Conservation (phyloP, 805 yeast species). For the Starmerella sirachaensis region DNA sequence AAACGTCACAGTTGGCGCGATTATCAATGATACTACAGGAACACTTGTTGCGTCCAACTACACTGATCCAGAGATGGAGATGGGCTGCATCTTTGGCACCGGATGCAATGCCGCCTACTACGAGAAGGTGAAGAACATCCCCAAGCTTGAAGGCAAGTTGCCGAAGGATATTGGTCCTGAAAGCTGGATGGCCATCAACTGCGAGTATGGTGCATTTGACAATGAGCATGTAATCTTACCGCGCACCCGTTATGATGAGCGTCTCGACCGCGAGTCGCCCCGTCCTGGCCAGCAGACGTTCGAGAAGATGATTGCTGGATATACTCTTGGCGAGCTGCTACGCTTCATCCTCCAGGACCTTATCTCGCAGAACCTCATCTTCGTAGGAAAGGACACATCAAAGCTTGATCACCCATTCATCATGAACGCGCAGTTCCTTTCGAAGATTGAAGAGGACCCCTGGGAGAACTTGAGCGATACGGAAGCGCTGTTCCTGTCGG, state of each 20-base stretch:
- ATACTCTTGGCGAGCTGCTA: slow-evolving; percentile 84
- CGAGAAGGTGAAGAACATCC: slow-evolving; percentile 59
- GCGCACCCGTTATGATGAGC: slow-evolving; percentile 75
- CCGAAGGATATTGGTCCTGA: slow-evolving; percentile 50
- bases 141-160: slow-evolving; percentile 65
- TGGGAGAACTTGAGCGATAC: slow-evolving; percentile 72
- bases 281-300: slow-evolving; percentile 93
- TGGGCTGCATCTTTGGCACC: slow-evolving; percentile 95
- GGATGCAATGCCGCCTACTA: slow-evolving; percentile 97
- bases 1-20: slow-evolving; percentile 79
- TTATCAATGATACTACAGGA: slow-evolving; percentile 95
- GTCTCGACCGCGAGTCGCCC: slow-evolving; percentile 75
- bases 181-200: slow-evolving; percentile 87
- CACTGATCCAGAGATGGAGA: slow-evolving; percentile 73
- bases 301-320: slow-evolving; percentile 96
- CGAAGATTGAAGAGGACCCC: slow-evolving; percentile 79
- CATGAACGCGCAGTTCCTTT: slow-evolving; percentile 82
- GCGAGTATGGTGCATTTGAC: slow-evolving; percentile 97
- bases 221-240: slow-evolving; percentile 77
- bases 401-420: slow-evolving; percentile 52
- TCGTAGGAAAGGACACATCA: slow-evolving; percentile 55
- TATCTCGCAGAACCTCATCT: slow-evolving; percentile 49
- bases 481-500: slow-evolving; percentile 47
- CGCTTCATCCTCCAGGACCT: slow-evolving; percentile 71
- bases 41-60: slow-evolving; percentile 92